Evolutionary conservation across 2,329 filamentous ascomycete genomes (phyloP), one percentile per base, ranked within the genome.

Genomic region (Aspergillus hiratsukae): DNA sequence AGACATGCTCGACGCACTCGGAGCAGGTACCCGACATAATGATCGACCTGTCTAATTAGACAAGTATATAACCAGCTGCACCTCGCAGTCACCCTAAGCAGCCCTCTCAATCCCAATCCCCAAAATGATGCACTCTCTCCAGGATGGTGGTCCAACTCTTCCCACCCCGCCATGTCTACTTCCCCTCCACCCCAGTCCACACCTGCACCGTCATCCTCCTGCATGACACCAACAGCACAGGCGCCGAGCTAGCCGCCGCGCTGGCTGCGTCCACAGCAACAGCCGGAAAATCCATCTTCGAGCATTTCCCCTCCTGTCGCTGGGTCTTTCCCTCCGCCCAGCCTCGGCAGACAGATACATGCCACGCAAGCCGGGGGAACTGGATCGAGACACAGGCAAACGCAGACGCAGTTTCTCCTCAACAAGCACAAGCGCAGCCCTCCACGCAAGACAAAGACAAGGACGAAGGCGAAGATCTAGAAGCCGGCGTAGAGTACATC

Each of bases 161-260:
- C 27, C 50, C 50, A n/a, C 50, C 50, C 17, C 50, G 50, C 31
- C 37, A 52, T 25, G 50, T 52, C 37, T 52, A 52, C 50, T 52
- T 52, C 50, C 50, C 50, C 29, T 52, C 50, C 19, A 52, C 11
- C 17, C 50, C 50, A 10, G 14, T 17, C 10, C 50, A 52, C 25
- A 41, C 50, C 19, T 41, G 4, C 19, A 52, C 50, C 35, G 21
- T 52, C 50, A 41, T 52, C 37, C 29, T 52, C 29, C 50, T 52
- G 5, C 50, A 52, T 21, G 50, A 40, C 29, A 28, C 21, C 11
- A 23, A 40, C 50, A 52, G 50, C 50, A 52, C 19, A n/a, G 50
- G 51, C 23, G 35, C 51, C 21, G 31, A 52, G 25, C 40, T 52
- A 28, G n/a, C 21, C 37, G 40, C 51, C n/a, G 28, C 27, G 37